phyloP scores from a whole-genome alignment of 139 green algal species.

The Chlamydomonas sphaeroides region DNA sequence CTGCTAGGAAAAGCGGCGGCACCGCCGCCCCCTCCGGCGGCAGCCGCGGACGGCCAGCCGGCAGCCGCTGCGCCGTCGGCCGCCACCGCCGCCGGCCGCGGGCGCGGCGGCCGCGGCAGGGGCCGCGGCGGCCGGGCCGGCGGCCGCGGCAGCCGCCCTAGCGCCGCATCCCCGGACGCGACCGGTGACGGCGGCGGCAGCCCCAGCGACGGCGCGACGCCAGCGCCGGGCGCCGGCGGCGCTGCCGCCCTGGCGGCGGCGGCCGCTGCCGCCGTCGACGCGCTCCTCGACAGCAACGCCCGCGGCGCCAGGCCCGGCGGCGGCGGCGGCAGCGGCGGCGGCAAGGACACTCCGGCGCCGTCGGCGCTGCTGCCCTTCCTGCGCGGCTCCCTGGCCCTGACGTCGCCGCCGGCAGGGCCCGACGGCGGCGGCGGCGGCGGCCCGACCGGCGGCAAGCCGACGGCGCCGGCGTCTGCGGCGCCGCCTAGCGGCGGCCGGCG shows the following conservation, averaged over 20 bases:
- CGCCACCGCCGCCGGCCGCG: not conserved
- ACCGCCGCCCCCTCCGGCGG: no score
- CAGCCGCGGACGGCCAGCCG: no score
- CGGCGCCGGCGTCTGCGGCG: not conserved
- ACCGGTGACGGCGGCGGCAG: not conserved
- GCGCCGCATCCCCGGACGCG: not conserved
- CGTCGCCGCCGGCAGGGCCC: not conserved
- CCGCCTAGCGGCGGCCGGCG: conserved; percentile 22
- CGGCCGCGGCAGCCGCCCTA: not conserved
- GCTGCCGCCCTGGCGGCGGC: no score
- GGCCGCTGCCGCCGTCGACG: no score
- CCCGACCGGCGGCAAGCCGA: not conserved
- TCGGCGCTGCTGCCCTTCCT: not conserved
- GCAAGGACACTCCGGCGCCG: no score
- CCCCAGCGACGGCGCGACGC: not conserved
- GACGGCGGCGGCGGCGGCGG: not conserved
- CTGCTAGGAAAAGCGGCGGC: no score
- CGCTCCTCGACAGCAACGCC: no score
- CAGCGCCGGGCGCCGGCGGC: not conserved
- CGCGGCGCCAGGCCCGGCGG: no score
- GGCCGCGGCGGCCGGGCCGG: no score
- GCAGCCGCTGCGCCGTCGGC: no score
- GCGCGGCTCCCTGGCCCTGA: not conserved
- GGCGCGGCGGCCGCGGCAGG: no score
- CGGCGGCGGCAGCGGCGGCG: no score